Base-by-base conservation (phyloP, 148 eudicot species). In the Chenopodium quinoa region DNA sequence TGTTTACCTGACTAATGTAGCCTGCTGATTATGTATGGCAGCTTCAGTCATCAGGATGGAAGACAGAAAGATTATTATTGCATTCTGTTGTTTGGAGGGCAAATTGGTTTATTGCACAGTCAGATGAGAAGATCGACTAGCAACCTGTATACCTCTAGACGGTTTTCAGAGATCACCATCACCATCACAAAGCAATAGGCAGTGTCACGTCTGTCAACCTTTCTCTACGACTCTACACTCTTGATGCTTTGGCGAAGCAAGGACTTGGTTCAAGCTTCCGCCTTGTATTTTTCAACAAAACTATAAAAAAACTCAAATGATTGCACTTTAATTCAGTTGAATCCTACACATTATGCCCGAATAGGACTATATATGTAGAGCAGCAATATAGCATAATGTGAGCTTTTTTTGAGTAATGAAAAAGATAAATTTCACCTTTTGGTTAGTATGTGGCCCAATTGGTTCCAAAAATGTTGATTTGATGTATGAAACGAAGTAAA, bases 51-150 rank as follows among this genome's bases (percentile, higher is more conserved):
- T 89, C 88, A 9, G 89, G 91, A 67, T 93, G 99, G 99, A 93
- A 90, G 86, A 88, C 88, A 4, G 97, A 95, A 81, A 94, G 97
- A 31, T 87, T 93, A 29, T 72, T 93, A 82, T 88, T 91, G 44
- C 90, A 93, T 80, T 92, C 97, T 17, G 89, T 95, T 75, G 86
- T 89, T 77, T 95, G 99, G 99, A 92, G 88, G 87, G 99, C 97
- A 22, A 86, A 86, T 79, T 95, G 98, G 98, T 78, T 69, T 44
- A 19, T 52, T 34, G 83, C 72, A 60, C 47, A 85, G 54, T 78
- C 83, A 4, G 75, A 86, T 79, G 86, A 82, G 56, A 92, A 93
- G 88, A 75, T 50, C 20, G 86, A 84, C 47, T 93, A 56, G 83
- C 70, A n/a, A 76, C 2, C 80, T 37, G 14, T 67, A 69, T 16